A percentile compares a stretch with the other conserved stretches of the same genome.
Conservation (phyloP, 495 filamentous ascomycete species). For the Monascus purpureus region DNA sequence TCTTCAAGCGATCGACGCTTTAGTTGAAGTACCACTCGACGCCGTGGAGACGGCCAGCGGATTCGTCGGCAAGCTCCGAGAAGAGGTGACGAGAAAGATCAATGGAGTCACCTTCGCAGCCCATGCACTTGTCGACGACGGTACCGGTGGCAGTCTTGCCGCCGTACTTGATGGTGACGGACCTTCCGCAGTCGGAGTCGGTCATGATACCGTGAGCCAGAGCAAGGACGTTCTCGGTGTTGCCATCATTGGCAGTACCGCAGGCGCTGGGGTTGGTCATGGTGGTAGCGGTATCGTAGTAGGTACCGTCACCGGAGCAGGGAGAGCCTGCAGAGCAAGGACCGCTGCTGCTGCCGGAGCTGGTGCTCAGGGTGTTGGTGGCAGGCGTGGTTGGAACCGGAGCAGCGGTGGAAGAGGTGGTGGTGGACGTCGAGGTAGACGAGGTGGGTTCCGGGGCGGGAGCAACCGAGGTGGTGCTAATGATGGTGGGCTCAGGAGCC, state of each 20-base stretch:
- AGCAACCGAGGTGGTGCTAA: constrained; percentile 3
- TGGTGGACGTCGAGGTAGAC: constrained; percentile 3
- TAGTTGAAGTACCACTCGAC: constrained; percentile 26
- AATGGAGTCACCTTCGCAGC: constrained; percentile 37
- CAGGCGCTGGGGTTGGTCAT: constrained; percentile 28
- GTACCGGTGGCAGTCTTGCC: constrained; percentile 41
- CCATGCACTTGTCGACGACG: constrained; percentile 65
- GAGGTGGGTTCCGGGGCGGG: constrained; percentile 4
- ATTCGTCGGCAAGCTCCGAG: constrained; percentile 14
- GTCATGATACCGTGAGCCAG: constrained; percentile 38
- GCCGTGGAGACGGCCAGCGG: constrained; percentile 16
- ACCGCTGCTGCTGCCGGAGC: constrained; percentile 14
- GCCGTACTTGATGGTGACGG: constrained; percentile 42
- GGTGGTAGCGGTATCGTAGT: constrained; percentile 31
- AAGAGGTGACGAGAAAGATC: constrained; percentile 35
- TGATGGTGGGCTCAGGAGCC: constrained; percentile 4
- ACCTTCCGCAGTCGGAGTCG: constrained; percentile 51
- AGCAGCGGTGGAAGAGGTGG: constrained; percentile 5
- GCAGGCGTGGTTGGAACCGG: constrained; percentile 1
- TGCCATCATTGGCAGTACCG: constrained; percentile 27
- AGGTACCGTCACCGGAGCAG: constrained; percentile 29
- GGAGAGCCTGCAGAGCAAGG: constrained; percentile 21
- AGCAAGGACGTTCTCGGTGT: constrained; percentile 29
- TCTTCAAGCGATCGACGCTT: constrained; percentile 12
- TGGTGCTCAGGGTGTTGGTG: constrained; percentile 8